These are phyloP conservation scores for Calonectria henricotiae DNA, from an alignment of 2,329 filamentous ascomycete species.

Conservation along the genomic window DNA sequence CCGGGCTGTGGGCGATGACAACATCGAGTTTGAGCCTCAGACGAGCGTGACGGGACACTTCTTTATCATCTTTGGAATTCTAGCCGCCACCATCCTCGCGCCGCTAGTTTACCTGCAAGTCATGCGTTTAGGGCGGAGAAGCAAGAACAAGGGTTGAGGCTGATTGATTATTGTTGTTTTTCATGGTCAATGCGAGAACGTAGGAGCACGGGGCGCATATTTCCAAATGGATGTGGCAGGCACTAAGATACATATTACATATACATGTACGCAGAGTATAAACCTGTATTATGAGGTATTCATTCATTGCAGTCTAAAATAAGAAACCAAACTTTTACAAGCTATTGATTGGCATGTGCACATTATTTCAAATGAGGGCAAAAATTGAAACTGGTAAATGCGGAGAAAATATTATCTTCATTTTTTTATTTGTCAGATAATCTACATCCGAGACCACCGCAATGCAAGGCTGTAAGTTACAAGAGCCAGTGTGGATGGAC, in stretches of 20 bases:
- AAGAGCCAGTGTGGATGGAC: conserved; percentile 50
- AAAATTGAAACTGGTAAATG: conserved; percentile 11
- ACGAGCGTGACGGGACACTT: conserved; percentile 65
- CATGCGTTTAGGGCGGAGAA: conserved; percentile 54
- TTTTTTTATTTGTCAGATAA: conserved; percentile 52
- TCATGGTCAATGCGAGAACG: conserved; percentile 23
- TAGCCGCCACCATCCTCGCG: conserved; percentile 64
- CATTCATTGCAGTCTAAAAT: neutral
- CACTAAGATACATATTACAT: neutral
- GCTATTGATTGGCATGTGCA: conserved; percentile 3
- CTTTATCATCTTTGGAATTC: conserved; percentile 66
- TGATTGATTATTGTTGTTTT: neutral
- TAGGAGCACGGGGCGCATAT: neutral
- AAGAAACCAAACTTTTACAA: neutral
- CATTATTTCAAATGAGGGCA: conserved; percentile 4
- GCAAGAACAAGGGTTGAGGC: conserved; percentile 48
- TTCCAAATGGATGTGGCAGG: neutral
- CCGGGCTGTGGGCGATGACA: conserved; percentile 60
- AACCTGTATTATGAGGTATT: neutral
- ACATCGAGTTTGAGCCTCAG: conserved; percentile 62
- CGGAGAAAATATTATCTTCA: conserved; percentile 47
- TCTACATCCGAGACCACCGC: conserved; percentile 56
- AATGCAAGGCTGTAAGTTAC: conserved; percentile 55
- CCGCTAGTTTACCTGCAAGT: conserved; percentile 63
- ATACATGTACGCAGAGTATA: too few species aligned